phyloP scores from a whole-genome alignment of 2,329 filamentous ascomycete species.

The Didymella exigua region DNA sequence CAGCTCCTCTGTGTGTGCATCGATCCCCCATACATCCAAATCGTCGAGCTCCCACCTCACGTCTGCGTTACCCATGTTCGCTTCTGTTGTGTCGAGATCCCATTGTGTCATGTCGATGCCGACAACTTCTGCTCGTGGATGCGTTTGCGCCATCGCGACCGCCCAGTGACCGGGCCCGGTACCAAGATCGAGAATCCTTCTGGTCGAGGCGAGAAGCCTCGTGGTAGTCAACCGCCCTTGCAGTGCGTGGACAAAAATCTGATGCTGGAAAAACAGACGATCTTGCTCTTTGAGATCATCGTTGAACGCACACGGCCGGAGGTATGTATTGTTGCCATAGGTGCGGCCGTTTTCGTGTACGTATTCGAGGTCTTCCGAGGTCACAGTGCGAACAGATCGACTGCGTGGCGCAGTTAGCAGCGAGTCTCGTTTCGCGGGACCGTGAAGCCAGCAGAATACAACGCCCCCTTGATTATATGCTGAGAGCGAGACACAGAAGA shows the following conservation, averaged over 20 bases:
- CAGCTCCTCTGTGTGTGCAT: constrained; percentile 36
- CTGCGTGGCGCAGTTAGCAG: constrained; percentile 21
- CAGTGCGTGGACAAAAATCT: constrained; percentile 60
- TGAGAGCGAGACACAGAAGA: not conserved
- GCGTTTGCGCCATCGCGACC: constrained; percentile 52
- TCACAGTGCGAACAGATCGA: constrained; percentile 45
- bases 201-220: constrained; percentile 29
- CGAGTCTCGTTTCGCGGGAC: not conserved
- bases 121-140: constrained; percentile 55
- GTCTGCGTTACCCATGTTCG: constrained; percentile 32
- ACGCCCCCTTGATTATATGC: not conserved
- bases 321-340: constrained; percentile 67
- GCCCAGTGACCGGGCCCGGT: constrained; percentile 59
- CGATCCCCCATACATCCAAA: constrained; percentile 43
- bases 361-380: constrained; percentile 59
- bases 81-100: constrained; percentile 57
- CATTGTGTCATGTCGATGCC: constrained; percentile 57
- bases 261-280: constrained; percentile 65
- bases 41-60: constrained; percentile 49
- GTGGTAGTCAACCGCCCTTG: constrained; percentile 47
- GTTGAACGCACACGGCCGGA: constrained; percentile 61
- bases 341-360: constrained; percentile 65
- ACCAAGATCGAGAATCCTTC: constrained; percentile 50
- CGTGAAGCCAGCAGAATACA: not conserved
- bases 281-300: constrained; percentile 67